Evolutionary conservation across 345 rosid species (phyloP).

Genomic region (Alliaria petiolata): DNA sequence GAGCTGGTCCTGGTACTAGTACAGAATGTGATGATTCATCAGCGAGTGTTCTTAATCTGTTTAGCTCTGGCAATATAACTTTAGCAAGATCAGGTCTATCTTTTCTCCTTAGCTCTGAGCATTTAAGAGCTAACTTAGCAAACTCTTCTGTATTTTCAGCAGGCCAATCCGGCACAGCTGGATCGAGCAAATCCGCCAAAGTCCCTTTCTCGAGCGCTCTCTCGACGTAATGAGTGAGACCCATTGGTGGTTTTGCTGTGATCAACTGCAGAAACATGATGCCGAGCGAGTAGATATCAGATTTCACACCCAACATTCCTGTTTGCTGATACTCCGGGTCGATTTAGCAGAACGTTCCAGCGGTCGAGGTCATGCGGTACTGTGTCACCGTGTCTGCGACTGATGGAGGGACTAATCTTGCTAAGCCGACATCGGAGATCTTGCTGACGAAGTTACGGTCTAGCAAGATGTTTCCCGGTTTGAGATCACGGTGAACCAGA

Average conservation of each 20-base stretch:
- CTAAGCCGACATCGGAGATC: slow-evolving; percentile 88
- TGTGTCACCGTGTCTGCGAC: slow-evolving; percentile 83
- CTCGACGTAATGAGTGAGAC: slow-evolving; percentile 73
- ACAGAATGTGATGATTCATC: slow-evolving; percentile 43
- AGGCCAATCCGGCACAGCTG: slow-evolving; percentile 66
- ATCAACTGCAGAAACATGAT: slow-evolving; percentile 71
- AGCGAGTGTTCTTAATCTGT: slow-evolving; percentile 63
- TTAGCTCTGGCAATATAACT: slow-evolving; percentile 59
- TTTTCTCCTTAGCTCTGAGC: slow-evolving; percentile 72
- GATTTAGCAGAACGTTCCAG: slow-evolving; percentile 91
- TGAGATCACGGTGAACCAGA: slow-evolving; percentile 86
- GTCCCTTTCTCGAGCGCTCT: slow-evolving; percentile 64
- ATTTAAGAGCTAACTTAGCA: slow-evolving; percentile 58
- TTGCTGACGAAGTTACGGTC: slow-evolving; percentile 91
- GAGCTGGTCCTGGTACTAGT: slow-evolving; percentile 23
- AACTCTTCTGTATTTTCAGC: slow-evolving; percentile 58
- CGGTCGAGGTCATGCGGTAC: slow-evolving; percentile 84
- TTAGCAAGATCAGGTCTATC: slow-evolving; percentile 83
- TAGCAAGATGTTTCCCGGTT: slow-evolving; percentile 79
- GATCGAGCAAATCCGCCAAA: slow-evolving; percentile 60
- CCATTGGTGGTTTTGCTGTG: slow-evolving; percentile 85
- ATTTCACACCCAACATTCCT: slow-evolving; percentile 85
- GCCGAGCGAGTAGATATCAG: slow-evolving; percentile 82
- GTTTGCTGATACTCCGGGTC: slow-evolving; percentile 96
- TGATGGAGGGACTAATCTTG: slow-evolving; percentile 82